Conservation (phyloP, 441 rosid species). For the Gossypium schwendimanii region DNA sequence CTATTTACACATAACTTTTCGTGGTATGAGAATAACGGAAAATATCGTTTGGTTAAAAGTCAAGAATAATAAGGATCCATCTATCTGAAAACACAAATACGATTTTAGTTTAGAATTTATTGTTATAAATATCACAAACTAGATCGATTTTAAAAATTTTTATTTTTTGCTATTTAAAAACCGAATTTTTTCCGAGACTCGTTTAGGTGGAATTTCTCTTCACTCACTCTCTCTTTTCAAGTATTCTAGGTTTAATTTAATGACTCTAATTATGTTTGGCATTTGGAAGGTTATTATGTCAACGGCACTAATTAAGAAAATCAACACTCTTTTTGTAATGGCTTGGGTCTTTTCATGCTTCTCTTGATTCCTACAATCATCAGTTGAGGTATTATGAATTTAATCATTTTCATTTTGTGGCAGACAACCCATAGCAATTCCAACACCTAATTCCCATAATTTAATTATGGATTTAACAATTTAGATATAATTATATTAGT, state of each 20-base stretch:
- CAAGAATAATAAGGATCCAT: too few relatives aligned
- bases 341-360: slow-evolving; percentile 51
- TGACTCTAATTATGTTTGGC: background rate
- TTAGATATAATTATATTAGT: slow-evolving; percentile 16
- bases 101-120: too few relatives aligned
- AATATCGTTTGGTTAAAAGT: too few relatives aligned
- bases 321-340: slow-evolving; percentile 27
- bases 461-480: slow-evolving; percentile 19
- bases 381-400: slow-evolving; percentile 20
- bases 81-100: too few relatives aligned
- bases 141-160: too few relatives aligned
- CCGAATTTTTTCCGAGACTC: too few relatives aligned
- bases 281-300: background rate
- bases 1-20: too few relatives aligned
- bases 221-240: background rate
- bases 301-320: slow-evolving; percentile 11
- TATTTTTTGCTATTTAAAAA: too few relatives aligned
- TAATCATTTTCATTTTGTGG: slow-evolving; percentile 31
- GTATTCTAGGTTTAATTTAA: background rate
- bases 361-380: slow-evolving; percentile 48
- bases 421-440: slow-evolving; percentile 41
- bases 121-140: too few relatives aligned
- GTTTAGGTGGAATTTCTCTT: too few relatives aligned
- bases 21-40: too few relatives aligned
- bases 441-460: slow-evolving; percentile 14